These are phyloP conservation scores for Diaporthe eres DNA, from an alignment of 2,329 filamentous ascomycete species.

Conservation along the genomic window DNA sequence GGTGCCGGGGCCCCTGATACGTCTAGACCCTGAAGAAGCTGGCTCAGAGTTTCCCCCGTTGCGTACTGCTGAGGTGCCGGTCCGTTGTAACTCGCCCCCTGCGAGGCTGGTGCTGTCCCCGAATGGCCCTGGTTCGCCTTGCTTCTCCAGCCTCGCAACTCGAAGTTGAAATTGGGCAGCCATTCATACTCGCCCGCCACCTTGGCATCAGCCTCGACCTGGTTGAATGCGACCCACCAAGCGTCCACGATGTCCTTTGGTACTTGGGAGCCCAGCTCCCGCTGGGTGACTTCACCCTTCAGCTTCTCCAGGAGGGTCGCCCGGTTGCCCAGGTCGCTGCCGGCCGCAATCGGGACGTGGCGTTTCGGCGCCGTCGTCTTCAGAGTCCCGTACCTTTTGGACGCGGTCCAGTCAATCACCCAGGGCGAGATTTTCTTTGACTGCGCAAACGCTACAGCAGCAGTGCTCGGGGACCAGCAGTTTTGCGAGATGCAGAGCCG, in stretches of 20 bases:
- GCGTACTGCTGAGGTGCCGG: background rate
- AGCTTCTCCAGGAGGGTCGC: background rate
- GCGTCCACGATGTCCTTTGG: background rate
- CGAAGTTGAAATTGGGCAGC: conserved; percentile 8
- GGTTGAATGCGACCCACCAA: background rate
- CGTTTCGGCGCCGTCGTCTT: background rate
- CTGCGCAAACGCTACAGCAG: background rate
- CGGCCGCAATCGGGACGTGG: background rate
- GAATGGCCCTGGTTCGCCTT: background rate
- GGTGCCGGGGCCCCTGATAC: background rate
- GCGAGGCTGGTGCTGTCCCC: background rate
- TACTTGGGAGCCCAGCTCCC: background rate
- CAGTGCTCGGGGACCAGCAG: background rate
- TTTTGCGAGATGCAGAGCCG: background rate
- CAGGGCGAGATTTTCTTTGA: background rate
- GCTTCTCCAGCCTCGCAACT: background rate
- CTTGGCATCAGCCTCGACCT: background rate
- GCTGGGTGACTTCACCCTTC: background rate
- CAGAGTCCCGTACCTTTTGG: background rate
- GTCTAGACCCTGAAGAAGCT: background rate
- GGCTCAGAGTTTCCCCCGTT: too few species aligned
- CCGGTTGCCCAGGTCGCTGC: background rate
- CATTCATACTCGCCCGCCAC: background rate
- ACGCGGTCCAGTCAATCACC: background rate
- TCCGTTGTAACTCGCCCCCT: background rate